Evolutionary conservation across 163 green algal species (phyloP).

Genomic region (Chlorella variabilis): DNA sequence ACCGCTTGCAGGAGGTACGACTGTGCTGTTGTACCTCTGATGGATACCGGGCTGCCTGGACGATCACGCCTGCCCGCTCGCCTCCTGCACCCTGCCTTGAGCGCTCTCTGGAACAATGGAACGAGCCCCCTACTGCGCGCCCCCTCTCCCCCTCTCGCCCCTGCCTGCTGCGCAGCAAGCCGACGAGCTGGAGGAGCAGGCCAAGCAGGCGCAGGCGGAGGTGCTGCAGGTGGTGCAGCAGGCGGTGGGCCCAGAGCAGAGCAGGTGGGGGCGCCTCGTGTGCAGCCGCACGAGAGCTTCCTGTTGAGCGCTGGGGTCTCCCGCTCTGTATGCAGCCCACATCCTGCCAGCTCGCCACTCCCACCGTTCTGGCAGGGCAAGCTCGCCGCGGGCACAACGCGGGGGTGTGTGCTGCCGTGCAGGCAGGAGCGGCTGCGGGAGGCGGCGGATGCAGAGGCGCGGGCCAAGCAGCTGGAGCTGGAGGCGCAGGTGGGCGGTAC

Average conservation of each 20-base stretch:
- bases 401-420: not conserved
- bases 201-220: constrained; percentile 13
- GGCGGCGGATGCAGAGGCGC: constrained; percentile 32
- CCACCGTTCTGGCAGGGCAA: too few species aligned
- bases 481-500: constrained; percentile 4
- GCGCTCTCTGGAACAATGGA: too few species aligned
- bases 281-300: not conserved
- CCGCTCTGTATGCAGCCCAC: not conserved
- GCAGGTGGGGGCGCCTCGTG: not conserved
- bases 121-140: too few species aligned
- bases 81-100: not conserved
- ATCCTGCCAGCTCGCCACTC: not conserved
- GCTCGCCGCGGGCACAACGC: too few species aligned
- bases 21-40: not conserved
- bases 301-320: not conserved
- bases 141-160: too few species aligned
- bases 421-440: constrained; percentile 45
- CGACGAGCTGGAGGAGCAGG: constrained; percentile 9
- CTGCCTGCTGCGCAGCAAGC: not conserved
- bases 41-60: too few species aligned
- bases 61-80: too few species aligned
- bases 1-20: constrained; percentile 14
- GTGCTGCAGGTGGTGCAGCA: constrained; percentile 33
- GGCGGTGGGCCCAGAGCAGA: constrained; percentile 23
- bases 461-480: constrained; percentile 21